A percentile compares a stretch with the other conserved stretches of the same genome.
phyloP scores from a whole-genome alignment of 768 basidiomycete species.

The Boletellus emodensis region DNA sequence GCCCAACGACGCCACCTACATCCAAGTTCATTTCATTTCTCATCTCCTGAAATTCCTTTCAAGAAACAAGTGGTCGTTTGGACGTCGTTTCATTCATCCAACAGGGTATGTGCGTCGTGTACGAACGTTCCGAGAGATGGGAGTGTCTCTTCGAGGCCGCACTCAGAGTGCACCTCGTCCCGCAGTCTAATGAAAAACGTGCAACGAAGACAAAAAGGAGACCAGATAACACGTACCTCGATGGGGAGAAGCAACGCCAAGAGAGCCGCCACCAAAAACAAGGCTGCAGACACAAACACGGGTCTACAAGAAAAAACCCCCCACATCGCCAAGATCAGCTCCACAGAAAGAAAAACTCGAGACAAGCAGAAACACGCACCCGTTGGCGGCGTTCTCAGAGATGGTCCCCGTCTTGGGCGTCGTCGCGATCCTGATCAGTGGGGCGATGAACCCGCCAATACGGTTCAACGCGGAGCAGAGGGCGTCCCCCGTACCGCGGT shows the following conservation, averaged over 20 bases:
- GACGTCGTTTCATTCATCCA: background rate
- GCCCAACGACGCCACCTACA: no score
- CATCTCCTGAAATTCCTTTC: no score
- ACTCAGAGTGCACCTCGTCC: slow-evolving; percentile 20
- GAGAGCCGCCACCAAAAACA: slow-evolving; percentile 41
- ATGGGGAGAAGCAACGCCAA: slow-evolving; percentile 44
- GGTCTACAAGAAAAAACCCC: slow-evolving; percentile 30
- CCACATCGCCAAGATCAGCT: background rate
- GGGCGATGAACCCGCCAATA: slow-evolving; percentile 44
- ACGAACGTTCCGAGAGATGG: no score
- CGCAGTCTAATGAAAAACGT: slow-evolving; percentile 18
- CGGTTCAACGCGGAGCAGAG: slow-evolving; percentile 47
- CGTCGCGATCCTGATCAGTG: slow-evolving; percentile 47
- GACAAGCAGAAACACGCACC: slow-evolving; percentile 22
- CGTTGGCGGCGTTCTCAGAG: slow-evolving; percentile 33
- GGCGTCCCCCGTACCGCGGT: slow-evolving; percentile 54
- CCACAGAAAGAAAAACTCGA: background rate
- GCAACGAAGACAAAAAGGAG: background rate
- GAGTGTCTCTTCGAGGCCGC: background rate
- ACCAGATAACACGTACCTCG: slow-evolving; percentile 32
- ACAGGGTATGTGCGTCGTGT: no score
- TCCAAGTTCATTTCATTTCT: no score
- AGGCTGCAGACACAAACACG: slow-evolving; percentile 45
- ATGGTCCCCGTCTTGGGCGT: slow-evolving; percentile 31
- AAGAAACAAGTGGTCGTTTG: no score